phyloP scores from a whole-genome alignment of 148 eudicot species.

The Hydrangea macrophylla region DNA sequence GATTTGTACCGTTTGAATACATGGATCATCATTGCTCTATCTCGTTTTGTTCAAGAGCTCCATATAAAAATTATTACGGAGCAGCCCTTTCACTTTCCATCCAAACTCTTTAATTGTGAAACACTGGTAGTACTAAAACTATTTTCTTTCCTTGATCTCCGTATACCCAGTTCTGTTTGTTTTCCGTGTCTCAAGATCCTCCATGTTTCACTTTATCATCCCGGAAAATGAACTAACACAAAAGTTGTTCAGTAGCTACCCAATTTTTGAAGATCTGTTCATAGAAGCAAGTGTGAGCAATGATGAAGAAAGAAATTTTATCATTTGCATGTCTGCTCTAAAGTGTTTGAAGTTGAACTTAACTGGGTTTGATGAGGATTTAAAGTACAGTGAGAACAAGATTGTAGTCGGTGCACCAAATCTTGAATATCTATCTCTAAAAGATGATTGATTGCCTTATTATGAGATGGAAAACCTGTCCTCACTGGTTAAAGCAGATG shows the following conservation, averaged over 20 bases:
- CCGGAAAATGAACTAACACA: background rate
- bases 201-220: slow-evolving; percentile 5
- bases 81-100: no score
- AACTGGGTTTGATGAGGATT: no score
- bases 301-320: background rate
- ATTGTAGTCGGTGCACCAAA: slow-evolving; percentile 6
- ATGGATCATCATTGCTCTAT: no score
- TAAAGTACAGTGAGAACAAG: background rate
- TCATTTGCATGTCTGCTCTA: slow-evolving; percentile 2
- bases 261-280: slow-evolving; percentile 5
- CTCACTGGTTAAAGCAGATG: slow-evolving; percentile 9
- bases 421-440: slow-evolving; percentile 7
- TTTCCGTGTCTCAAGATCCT: slow-evolving; percentile 17
- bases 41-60: no score
- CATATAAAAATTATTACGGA: no score
- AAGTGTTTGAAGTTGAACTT: slow-evolving; percentile 2
- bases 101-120: no score
- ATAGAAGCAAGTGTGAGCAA: background rate
- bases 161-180: background rate
- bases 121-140: no score
- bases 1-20: no score
- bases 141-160: no score
- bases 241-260: slow-evolving; percentile 14
- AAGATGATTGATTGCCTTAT: background rate
- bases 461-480: background rate